Conservation (phyloP, 176 grass and related monocot species). For the Ananas comosus region DNA sequence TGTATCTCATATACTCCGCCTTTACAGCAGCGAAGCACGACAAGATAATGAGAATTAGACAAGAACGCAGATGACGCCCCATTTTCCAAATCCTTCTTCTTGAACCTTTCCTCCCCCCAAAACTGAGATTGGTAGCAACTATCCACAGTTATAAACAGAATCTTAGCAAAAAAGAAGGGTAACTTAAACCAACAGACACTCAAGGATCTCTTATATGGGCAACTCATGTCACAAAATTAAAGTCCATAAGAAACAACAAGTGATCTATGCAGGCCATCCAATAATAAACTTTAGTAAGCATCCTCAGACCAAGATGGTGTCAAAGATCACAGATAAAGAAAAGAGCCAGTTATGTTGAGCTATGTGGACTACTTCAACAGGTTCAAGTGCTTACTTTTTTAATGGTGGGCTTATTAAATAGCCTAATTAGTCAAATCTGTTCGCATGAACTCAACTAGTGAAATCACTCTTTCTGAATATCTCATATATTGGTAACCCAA, state of each 20-base stretch:
- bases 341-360: neutral
- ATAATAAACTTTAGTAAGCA: neutral
- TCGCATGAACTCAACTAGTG: too few species aligned
- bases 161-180: too few species aligned
- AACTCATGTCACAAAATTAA: neutral
- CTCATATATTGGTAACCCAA: neutral
- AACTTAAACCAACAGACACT: neutral
- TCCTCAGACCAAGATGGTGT: neutral
- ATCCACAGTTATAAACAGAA: neutral
- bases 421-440: too few species aligned
- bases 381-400: neutral
- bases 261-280: neutral
- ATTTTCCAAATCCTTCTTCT: slow-evolving; percentile 27
- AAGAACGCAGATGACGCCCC: slow-evolving; percentile 6
- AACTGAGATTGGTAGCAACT: neutral
- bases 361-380: neutral
- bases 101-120: neutral
- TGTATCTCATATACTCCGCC: slow-evolving; percentile 73
- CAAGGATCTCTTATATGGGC: neutral
- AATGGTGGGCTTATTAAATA: too few species aligned
- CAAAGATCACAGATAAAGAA: neutral
- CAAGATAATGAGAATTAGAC: slow-evolving; percentile 41
- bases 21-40: slow-evolving; percentile 32
- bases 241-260: neutral
- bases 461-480: neutral